Evolutionary conservation across 2,329 filamentous ascomycete genomes (phyloP), one percentile per base, ranked within the genome.

Genomic region (Aureobasidium uvarum): DNA sequence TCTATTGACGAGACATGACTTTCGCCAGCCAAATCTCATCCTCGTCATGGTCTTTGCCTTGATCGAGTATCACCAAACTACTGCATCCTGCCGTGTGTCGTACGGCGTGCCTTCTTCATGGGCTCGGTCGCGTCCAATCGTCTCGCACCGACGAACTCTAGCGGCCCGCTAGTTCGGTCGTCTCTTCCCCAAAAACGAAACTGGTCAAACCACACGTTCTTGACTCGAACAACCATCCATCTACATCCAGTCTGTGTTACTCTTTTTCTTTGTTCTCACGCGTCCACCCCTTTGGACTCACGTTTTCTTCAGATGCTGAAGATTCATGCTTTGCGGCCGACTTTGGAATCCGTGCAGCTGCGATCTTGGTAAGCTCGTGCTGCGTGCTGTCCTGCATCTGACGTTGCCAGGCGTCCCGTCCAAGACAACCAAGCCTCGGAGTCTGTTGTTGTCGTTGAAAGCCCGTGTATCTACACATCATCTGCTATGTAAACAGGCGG

Each of bases 241-340:
- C 55, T 33, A 41, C 39, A 45, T 20, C 28, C 28, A 41, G 39
- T 4, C n/a, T 46, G 55, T 59, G 41, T 39, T 36, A 5, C 31
- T 36, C 25, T 36, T 16, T 13, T n/a, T 28, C 43, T 31, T 59
- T 46, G 45, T 62, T 43, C 16, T 62, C 20, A 62, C 45, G 5
- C 8, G 31, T 62, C 45, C 31, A 7, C 28, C 20, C 48, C n/a
- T 39, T 50, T 16, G 11, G 43, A 10, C 31, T 50, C 43, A 62
- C 43, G 45, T 48, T 48, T 50, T 62, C 58, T 39, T 38, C 58
- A 62, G 58, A 50, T 39, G 31, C 58, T 62, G 58, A 50, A 62
- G 58, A 50, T 18, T 31, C 45, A 13, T 23, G 39, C 10, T 36
- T 36, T 14, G 58, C 45, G 33, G 45, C 33, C 39, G 33, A 28